Base-by-base conservation (phyloP, 768 basidiomycete genomes). In the Russula lepida region DNA sequence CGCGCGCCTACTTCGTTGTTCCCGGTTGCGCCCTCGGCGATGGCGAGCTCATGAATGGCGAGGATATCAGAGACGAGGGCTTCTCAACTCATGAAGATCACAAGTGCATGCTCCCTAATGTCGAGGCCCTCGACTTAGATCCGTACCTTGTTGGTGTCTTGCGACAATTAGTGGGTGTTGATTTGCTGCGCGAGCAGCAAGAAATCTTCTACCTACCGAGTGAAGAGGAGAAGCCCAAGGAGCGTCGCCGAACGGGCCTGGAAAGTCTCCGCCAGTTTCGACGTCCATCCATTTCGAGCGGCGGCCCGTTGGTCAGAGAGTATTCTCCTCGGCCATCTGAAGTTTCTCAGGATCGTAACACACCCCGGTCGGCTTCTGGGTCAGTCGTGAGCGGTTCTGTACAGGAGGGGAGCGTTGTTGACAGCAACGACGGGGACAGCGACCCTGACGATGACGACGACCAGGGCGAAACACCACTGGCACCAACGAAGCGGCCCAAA, bases 1-100 rank as follows among this genome's bases (percentile, higher is more conserved):
- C 75, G 33, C 79, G 81, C 7, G 72, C 84, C n/a, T 78, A 67
- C 64, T 88, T 88, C 71, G 76, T 86, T 32, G 83, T 86, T 6
- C 86, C 86, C 0, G 84, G 84, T 1, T 88, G 86, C 65, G 81
- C 85, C 7, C 77, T 88, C 44, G 77, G 76, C 32, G 77, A 87
- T 66, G 66, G 67, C 39, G 78, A 81, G 61, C 69, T 86, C 52
- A 85, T 87, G 73, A 69, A 77, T 32, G 65, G 72, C n/a, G 79
- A 85, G 64, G 76, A 81, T 17, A 86, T 87, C 47, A 69, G 75
- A 59, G 85, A 88, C 65, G 78, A 82, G 58, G 85, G 85, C 3
- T 74, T 77, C 64, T 84, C 83, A 8, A 79, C 77, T 15, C 65
- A 72, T 23, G 79, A 81, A 25, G 84, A 85, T 51, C 75, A 77